Evolutionary conservation across 2,329 filamentous ascomycete genomes (phyloP).

Genomic region (Allantophomopsis cytisporea): DNA sequence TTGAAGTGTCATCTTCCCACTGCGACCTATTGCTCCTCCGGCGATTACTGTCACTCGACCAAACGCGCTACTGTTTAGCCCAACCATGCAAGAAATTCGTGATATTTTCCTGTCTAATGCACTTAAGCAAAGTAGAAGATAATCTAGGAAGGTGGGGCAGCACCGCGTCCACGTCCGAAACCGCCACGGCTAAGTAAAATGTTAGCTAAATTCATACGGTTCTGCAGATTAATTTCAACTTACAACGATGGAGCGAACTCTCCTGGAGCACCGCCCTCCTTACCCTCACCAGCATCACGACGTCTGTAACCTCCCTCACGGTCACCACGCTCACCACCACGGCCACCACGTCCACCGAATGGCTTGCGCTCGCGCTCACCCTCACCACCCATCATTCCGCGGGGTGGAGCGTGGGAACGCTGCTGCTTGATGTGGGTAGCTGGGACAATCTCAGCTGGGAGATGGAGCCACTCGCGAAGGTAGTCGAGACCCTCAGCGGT

Average conservation of each 20-base stretch:
- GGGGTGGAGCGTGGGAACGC: constrained; percentile 93
- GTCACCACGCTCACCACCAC: constrained; percentile 48
- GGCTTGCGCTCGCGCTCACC: constrained; percentile 59
- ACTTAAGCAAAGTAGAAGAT: constrained; percentile 19
- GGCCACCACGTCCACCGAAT: constrained; percentile 60
- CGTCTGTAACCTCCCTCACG: constrained; percentile 87
- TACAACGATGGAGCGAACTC: constrained; percentile 87
- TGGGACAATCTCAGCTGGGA: constrained; percentile 97
- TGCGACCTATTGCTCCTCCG: constrained; percentile 29
- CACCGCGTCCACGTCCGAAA: constrained; percentile 77
- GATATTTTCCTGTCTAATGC: constrained; percentile 19
- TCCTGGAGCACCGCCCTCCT: constrained; percentile 85
- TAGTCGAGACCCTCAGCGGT: constrained; percentile 99
- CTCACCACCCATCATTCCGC: constrained; percentile 93
- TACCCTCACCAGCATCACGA: constrained; percentile 72
- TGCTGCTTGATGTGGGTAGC: constrained; percentile 99
- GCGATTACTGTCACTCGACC: constrained; percentile 33
- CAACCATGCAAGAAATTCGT: constrained; percentile 20
- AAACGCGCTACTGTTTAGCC: constrained; percentile 32
- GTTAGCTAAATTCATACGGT: constrained; percentile 22
- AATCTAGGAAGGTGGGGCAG: constrained; percentile 47
- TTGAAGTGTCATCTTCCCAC: constrained; percentile 25
- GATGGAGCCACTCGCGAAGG: constrained; percentile 99
- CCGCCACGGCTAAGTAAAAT: constrained; percentile 55
- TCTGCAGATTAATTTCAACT: constrained; percentile 22